Evolutionary conservation across 2,329 filamentous ascomycete genomes (phyloP).

Genomic region (Hypoxylon sp.): DNA sequence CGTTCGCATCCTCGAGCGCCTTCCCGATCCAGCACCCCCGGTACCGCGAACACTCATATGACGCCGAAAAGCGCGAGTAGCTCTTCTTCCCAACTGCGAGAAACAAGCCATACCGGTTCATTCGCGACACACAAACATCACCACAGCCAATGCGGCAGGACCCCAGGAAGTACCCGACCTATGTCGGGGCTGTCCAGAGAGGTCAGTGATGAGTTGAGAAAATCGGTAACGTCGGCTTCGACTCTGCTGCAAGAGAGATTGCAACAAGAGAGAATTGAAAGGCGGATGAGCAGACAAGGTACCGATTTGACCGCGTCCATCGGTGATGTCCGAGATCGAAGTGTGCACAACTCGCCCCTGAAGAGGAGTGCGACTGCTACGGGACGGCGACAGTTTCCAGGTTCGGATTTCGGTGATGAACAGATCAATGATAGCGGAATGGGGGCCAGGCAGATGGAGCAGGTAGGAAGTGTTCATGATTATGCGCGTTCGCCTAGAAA

Average conservation of each 20-base stretch:
- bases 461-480: slow-evolving; percentile 58
- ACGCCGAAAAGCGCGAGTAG: slow-evolving; percentile 59
- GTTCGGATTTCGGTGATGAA: slow-evolving; percentile 58
- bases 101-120: slow-evolving; percentile 54
- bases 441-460: slow-evolving; percentile 76
- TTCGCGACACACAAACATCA: slow-evolving; percentile 57
- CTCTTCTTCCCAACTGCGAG: slow-evolving; percentile 56
- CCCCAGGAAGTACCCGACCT: slow-evolving; percentile 53
- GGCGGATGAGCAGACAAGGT: slow-evolving; percentile 54
- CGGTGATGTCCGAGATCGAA: slow-evolving; percentile 54
- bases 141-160: slow-evolving; percentile 55
- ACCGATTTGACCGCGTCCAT: slow-evolving; percentile 55
- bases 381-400: slow-evolving; percentile 59
- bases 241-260: slow-evolving; percentile 68
- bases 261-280: slow-evolving; percentile 64
- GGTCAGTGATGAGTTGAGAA: slow-evolving; percentile 58
- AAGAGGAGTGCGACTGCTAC: slow-evolving; percentile 51
- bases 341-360: slow-evolving; percentile 56
- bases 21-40: slow-evolving; percentile 58
- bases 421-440: slow-evolving; percentile 64
- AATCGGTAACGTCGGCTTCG: slow-evolving; percentile 57
- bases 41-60: slow-evolving; percentile 57
- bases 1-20: slow-evolving; percentile 56
- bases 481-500: slow-evolving; percentile 11
- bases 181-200: slow-evolving; percentile 59